Evolutionary conservation across 2,329 filamentous ascomycete species (phyloP).

Genomic region (Colletotrichum horii): DNA sequence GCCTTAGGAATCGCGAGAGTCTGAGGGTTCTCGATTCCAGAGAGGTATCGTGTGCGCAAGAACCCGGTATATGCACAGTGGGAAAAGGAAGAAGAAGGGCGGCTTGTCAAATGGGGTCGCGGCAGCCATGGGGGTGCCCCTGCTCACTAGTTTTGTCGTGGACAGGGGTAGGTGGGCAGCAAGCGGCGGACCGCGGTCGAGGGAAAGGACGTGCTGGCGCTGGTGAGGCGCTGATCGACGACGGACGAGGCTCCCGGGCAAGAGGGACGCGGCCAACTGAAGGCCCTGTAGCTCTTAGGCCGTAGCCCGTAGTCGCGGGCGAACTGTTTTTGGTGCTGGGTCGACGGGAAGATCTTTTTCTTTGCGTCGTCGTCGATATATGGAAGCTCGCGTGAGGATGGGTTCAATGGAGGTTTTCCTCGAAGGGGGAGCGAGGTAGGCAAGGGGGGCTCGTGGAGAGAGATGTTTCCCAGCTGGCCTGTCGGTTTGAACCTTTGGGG

Average conservation of each 20-base stretch:
- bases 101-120: conserved; percentile 12
- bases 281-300: neutral
- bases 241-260: neutral
- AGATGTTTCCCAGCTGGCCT: neutral
- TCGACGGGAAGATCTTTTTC: neutral
- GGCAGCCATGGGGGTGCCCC: conserved; percentile 4
- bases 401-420: neutral
- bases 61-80: neutral
- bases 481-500: neutral
- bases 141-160: conserved; percentile 8
- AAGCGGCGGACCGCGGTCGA: neutral
- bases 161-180: conserved; percentile 4
- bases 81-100: neutral
- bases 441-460: neutral
- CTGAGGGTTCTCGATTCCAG: neutral
- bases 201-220: neutral
- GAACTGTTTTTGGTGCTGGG: neutral
- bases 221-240: conserved; percentile 1
- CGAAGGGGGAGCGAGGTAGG: neutral
- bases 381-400: neutral
- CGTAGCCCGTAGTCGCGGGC: neutral
- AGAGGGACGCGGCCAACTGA: neutral
- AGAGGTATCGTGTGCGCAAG: neutral
- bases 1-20: neutral
- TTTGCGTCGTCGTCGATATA: neutral